phyloP scores from a whole-genome alignment of 2,329 filamentous ascomycete genomes.

The Colletotrichum chlorophyti region DNA sequence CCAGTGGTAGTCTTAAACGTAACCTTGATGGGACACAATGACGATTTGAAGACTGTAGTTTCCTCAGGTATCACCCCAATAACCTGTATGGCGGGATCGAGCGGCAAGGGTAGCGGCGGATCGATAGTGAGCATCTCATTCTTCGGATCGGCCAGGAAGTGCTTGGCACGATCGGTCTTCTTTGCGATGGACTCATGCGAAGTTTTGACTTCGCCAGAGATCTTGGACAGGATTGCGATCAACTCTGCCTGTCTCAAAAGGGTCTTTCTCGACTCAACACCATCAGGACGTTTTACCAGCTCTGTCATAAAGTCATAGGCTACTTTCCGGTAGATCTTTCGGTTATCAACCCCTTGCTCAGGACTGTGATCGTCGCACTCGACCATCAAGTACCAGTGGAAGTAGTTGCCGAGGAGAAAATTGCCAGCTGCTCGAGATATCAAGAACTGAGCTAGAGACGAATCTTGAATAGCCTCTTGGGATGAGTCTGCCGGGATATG shows the following conservation, averaged over 20 bases:
- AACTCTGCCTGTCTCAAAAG: slow-evolving; percentile 89
- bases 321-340: slow-evolving; percentile 88
- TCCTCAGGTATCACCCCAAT: slow-evolving; percentile 84
- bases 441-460: slow-evolving; percentile 87
- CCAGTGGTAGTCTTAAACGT: slow-evolving; percentile 84
- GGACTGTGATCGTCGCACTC: slow-evolving; percentile 88
- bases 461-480: slow-evolving; percentile 71
- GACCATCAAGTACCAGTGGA: slow-evolving; percentile 99
- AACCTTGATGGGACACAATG: slow-evolving; percentile 87
- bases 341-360: slow-evolving; percentile 76
- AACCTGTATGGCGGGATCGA: slow-evolving; percentile 84
- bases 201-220: slow-evolving; percentile 86
- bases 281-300: slow-evolving; percentile 74
- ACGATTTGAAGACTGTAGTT: slow-evolving; percentile 93
- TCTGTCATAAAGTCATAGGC: slow-evolving; percentile 96
- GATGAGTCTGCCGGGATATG: slow-evolving; percentile 67
- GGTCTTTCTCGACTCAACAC: slow-evolving; percentile 75
- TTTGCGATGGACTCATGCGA: slow-evolving; percentile 78
- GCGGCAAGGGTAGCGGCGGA: slow-evolving; percentile 83
- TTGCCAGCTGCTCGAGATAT: slow-evolving; percentile 88
- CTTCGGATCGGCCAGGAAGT: slow-evolving; percentile 84
- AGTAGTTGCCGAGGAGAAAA: slow-evolving; percentile 89
- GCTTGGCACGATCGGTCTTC: slow-evolving; percentile 86
- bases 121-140: slow-evolving; percentile 87
- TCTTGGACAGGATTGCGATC: slow-evolving; percentile 83